Evolutionary conservation across 176 grass and related monocot species (phyloP), one percentile per base, ranked within the genome.

Genomic region (Lolium perenne): DNA sequence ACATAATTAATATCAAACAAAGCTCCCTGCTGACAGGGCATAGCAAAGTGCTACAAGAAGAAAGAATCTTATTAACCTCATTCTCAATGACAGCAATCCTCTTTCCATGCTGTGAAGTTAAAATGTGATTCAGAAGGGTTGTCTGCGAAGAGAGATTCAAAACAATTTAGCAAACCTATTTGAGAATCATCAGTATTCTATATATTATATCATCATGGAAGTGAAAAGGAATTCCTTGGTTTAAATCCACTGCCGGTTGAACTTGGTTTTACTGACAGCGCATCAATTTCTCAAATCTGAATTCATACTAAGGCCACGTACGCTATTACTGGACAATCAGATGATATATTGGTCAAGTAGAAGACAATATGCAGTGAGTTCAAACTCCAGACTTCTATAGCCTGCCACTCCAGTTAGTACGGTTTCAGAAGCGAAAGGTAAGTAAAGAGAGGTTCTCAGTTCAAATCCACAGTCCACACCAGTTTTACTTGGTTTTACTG

Each of bases 81-180:
- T 94, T 94, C 86, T 94, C 93, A 15, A 92, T 92, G 38, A 92
- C 90, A 80, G 93, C 90, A 50, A 94, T 89, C 67, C 93, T 90
- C 85, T 94, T 94, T 63, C 90, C 90, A 73, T 94, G 93, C 25
- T 94, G 85, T 15, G 87, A 89, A 17, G 93, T 94, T 48, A 94
- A 80, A 86, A 92, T 94, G 71, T 92, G 87, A 66, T 94, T 94
- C 85, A 94, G 79, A 21, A 94, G 82, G 50, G 93, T 94, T 53
- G 90, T 92, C 93, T 94, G 90, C 61, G 8, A 74, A 38, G 47
- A 25, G 15, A 57, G 41, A 73, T 35, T 76, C 7, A 63, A 61
- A 74, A 22, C 50, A 87, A 12, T 80, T 80, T 68, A 83, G 68
- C 25, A 40, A 76, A 64, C 29, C 13, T 43, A 51, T 20, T 7